phyloP scores from a whole-genome alignment of 2,329 filamentous ascomycete species.

The Scortechinia acanthostroma region DNA sequence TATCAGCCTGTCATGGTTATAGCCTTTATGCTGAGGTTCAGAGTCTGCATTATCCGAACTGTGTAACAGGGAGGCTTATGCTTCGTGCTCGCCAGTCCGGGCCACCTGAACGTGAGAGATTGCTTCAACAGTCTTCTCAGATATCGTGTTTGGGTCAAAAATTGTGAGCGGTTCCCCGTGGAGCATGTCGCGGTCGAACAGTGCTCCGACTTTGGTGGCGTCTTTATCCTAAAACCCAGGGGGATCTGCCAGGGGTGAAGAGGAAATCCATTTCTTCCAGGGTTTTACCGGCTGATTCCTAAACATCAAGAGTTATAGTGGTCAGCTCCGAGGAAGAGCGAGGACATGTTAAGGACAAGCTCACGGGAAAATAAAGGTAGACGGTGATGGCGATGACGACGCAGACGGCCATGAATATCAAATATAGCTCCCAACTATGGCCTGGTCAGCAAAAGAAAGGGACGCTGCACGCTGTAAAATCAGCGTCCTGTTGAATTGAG shows the following conservation, averaged over 20 bases:
- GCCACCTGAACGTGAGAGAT: too few species aligned
- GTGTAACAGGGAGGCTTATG: too few species aligned
- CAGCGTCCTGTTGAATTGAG: too few species aligned
- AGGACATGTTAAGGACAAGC: not conserved
- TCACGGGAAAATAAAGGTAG: slow-evolving; percentile 12
- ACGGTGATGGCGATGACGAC: slow-evolving; percentile 11
- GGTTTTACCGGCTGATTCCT: slow-evolving; percentile 13
- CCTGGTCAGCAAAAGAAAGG: too few species aligned
- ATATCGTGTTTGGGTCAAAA: slow-evolving; percentile 3
- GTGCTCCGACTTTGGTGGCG: slow-evolving; percentile 11
- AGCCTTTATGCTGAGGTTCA: too few species aligned
- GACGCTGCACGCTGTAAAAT: too few species aligned
- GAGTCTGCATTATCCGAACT: too few species aligned
- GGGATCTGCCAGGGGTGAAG: slow-evolving; percentile 9
- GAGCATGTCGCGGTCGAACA: slow-evolving; percentile 11
- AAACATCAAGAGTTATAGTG: not conserved
- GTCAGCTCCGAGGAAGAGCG: too few species aligned
- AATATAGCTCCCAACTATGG: slow-evolving; percentile 11
- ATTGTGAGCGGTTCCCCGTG: slow-evolving; percentile 21
- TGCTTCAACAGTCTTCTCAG: too few species aligned
- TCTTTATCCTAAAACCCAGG: slow-evolving; percentile 11
- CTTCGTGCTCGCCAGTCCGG: too few species aligned
- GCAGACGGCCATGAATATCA: slow-evolving; percentile 13
- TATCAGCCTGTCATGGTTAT: too few species aligned
- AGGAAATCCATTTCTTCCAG: slow-evolving; percentile 13